A percentile compares a stretch with the other conserved stretches of the same genome.
Evolutionary conservation across 116 monocot genomes (phyloP).

Genomic region (Phalaenopsis hybrid): DNA sequence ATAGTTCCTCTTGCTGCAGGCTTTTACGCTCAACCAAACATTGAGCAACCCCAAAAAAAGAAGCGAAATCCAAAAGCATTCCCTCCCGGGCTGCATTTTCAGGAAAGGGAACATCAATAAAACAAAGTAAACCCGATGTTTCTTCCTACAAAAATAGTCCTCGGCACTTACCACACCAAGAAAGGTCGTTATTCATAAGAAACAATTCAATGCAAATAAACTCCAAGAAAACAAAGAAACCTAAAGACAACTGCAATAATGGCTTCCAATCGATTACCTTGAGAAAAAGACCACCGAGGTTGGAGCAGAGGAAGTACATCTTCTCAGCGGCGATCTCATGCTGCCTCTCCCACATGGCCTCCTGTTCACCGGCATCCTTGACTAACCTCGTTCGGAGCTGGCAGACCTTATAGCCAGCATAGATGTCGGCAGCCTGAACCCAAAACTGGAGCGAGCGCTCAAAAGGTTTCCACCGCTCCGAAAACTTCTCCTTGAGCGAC

Average conservation of each 20-base stretch:
- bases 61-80: no score
- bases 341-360: conserved; percentile 91
- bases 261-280: conserved; percentile 44
- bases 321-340: conserved; percentile 76
- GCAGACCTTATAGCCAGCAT: conserved; percentile 85
- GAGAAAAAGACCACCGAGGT: conserved; percentile 87
- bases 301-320: conserved; percentile 79
- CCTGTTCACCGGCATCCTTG: conserved; percentile 51
- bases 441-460: conserved; percentile 83
- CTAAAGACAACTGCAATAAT: not conserved
- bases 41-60: no score
- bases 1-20: no score
- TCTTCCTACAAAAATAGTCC: no score
- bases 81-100: no score
- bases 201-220: no score
- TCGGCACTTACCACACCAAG: no score
- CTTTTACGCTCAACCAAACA: no score
- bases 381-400: conserved; percentile 46
- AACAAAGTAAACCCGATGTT: no score
- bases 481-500: conserved; percentile 37
- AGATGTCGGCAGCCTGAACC: conserved; percentile 71
- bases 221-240: no score
- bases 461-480: conserved; percentile 31
- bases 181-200: no score
- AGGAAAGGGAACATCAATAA: no score